phyloP scores from a whole-genome alignment of 148 eudicot genomes.

The Camellia sinensis region DNA sequence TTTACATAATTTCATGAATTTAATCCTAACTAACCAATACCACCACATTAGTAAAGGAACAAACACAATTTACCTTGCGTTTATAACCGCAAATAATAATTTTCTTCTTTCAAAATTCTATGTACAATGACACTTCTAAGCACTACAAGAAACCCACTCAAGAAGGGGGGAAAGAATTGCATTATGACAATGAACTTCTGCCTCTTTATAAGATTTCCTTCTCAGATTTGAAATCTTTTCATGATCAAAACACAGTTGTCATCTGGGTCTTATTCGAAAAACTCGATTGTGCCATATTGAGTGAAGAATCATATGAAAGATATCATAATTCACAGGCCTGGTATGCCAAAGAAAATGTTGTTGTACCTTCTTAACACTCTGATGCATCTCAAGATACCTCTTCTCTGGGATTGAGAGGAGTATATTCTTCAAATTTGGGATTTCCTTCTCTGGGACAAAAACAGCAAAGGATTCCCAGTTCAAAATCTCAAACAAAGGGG shows the following conservation, averaged over 20 bases:
- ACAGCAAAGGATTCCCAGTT: conserved; percentile 56
- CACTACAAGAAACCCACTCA: background rate
- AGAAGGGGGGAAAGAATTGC: background rate
- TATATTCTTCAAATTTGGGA: conserved; percentile 41
- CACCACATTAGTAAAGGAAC: no score
- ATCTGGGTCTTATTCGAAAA: conserved; percentile 21
- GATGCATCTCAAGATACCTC: conserved; percentile 39
- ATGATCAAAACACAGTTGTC: background rate
- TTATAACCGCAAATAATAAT: background rate
- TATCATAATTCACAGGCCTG: conserved; percentile 46
- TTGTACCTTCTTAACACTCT: conserved; percentile 42
- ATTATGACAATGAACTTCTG: background rate
- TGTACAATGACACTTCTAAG: background rate
- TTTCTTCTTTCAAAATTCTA: background rate
- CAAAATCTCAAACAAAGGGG: conserved; percentile 45
- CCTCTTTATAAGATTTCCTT: background rate
- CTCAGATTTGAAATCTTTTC: background rate
- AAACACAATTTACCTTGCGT: no score
- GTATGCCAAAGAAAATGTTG: conserved; percentile 49
- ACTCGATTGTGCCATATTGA: conserved; percentile 50
- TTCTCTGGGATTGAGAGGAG: conserved; percentile 31
- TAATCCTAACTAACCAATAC: no score
- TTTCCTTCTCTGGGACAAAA: conserved; percentile 43
- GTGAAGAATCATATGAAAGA: conserved; percentile 50
- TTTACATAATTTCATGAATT: no score